Base-by-base conservation (phyloP, 805 yeast genomes). In the Metschnikowia borealis region DNA sequence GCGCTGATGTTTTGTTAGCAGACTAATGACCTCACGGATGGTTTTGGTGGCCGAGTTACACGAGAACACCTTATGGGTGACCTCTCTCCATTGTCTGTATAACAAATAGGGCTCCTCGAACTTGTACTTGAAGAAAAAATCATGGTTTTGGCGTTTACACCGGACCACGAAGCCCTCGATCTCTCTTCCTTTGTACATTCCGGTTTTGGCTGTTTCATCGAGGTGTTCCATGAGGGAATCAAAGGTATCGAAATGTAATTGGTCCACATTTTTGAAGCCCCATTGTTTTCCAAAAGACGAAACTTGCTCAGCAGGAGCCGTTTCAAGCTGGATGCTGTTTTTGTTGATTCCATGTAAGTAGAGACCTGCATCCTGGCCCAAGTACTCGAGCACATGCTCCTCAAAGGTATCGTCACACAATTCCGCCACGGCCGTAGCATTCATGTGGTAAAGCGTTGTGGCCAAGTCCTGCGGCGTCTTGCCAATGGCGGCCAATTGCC, bases 151-250 rank as follows among this genome's bases (percentile, higher is more conserved):
- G 6, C 58, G 50, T 42, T 77, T 74, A 58, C 91, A 81, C 49
- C 99, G 76, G 3, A 94, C 75, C 1, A 94, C 99, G 71, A 92
- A 94, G 0, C 99, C 99, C 69, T 94, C 99, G 6, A 88, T 78
- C 56, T 89, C 97, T 36, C 75, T 70, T 1, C 80, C 83, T 1
- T 86, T 70, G 66, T 82, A 89, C 1, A 82, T 75, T 0, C 98
- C 98, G 0, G 85, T 80, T 49, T 75, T 67, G 0, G 85, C 78
- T 49, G 84, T 76, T 0, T 72, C 70, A 3, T 82, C 78, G 23
- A 91, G 66, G 57, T 84, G 85, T 1, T 49, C 49, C 54, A 76
- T 67, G 20, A 89, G 66, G 1, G 70, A 67, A 0, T 61, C 61
- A 34, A 82, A 64, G 4, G 69, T 67, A 0, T 67, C 61, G 23